These are phyloP conservation scores for Corylus americana DNA, from an alignment of 306 rosid species.

Conservation along the genomic window DNA sequence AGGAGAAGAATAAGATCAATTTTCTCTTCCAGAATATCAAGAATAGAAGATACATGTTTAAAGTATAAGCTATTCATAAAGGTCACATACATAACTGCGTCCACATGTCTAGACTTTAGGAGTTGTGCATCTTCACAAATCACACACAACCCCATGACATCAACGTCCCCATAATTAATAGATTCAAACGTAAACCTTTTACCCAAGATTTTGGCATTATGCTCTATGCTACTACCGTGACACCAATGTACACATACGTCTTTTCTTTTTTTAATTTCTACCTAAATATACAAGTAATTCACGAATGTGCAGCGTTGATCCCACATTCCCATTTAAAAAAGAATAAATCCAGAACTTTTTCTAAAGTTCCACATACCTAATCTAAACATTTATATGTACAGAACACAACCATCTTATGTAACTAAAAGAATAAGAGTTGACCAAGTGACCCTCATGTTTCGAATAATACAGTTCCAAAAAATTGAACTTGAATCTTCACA, in stretches of 20 bases:
- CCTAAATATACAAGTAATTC: too few relatives aligned
- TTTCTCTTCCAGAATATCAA: background rate
- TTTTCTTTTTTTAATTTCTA: background rate
- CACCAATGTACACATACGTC: background rate
- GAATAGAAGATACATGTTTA: background rate
- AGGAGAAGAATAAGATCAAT: too few relatives aligned
- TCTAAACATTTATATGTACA: background rate
- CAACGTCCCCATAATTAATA: background rate
- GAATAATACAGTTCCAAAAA: background rate
- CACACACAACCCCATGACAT: background rate
- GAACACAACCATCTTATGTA: background rate
- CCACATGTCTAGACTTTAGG: background rate
- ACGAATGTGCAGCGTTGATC: too few relatives aligned
- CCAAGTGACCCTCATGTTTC: background rate
- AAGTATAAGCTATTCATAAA: background rate
- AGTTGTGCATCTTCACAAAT: background rate
- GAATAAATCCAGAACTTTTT: background rate
- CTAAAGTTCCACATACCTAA: background rate
- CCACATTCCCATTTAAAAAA: too few relatives aligned
- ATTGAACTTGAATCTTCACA: background rate
- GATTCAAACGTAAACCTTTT: background rate
- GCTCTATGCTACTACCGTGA: background rate
- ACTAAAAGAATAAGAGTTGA: background rate
- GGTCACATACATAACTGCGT: background rate
- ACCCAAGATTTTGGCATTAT: background rate